Conservation (phyloP, 208 protist species). For the Kentomonas sorsogonicus region DNA sequence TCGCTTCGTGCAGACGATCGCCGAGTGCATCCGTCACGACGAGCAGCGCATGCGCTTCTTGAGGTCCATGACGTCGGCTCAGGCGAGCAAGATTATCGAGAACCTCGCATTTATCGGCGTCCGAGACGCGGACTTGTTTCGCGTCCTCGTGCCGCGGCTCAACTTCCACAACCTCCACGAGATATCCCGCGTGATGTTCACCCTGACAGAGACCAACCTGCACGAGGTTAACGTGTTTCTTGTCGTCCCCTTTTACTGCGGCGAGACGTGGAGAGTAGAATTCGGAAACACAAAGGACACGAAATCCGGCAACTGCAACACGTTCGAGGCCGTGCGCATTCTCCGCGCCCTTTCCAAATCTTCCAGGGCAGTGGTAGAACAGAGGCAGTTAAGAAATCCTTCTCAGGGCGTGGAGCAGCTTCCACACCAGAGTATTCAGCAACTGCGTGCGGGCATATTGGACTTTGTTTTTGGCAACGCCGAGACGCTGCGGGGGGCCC, state of each 20-base stretch:
- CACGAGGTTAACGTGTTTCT: constrained; percentile 47
- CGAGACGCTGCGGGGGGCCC: constrained; percentile 58
- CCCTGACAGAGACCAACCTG: constrained; percentile 45
- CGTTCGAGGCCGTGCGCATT: constrained; percentile 74
- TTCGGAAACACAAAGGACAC: not conserved
- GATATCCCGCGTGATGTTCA: constrained; percentile 65
- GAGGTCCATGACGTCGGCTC: constrained; percentile 61
- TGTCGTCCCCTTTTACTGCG: constrained; percentile 73
- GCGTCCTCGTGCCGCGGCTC: constrained; percentile 42
- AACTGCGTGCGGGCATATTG: constrained; percentile 49
- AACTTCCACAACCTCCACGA: constrained; percentile 62
- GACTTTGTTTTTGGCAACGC: constrained; percentile 64
- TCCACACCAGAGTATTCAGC: constrained; percentile 48
- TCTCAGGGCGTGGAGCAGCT: constrained; percentile 17
- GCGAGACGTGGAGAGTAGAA: constrained; percentile 43
- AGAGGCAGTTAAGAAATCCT: not conserved
- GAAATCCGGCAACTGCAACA: constrained; percentile 28
- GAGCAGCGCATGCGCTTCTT: constrained; percentile 67
- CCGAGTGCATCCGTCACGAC: constrained; percentile 66
- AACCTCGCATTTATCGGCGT: constrained; percentile 55
- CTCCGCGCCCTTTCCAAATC: constrained; percentile 76
- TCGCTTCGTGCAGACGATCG: constrained; percentile 42
- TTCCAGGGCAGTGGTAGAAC: constrained; percentile 46
- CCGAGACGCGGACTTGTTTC: constrained; percentile 41
- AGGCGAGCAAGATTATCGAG: constrained; percentile 76